These are phyloP conservation scores for Candida hungchunana DNA, from an alignment of 805 yeast species.

Conservation along the genomic window DNA sequence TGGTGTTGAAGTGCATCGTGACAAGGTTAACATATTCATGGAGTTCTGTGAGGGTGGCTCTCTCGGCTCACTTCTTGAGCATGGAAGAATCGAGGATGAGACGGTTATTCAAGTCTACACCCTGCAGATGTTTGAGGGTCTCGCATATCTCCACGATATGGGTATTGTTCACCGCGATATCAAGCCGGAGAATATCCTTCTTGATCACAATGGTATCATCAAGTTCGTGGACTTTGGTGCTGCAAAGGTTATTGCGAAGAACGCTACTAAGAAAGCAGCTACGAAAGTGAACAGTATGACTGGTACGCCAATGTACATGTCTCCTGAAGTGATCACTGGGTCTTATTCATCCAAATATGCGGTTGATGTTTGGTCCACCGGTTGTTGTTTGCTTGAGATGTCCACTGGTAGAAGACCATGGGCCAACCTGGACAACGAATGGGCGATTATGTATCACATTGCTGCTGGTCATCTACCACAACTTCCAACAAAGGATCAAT, in stretches of 20 bases:
- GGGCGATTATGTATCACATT: constrained; percentile 98
- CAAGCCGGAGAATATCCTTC: constrained; percentile 87
- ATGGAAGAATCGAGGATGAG: constrained; percentile 95
- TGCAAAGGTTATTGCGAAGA: constrained; percentile 74
- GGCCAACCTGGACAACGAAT: constrained; percentile 93
- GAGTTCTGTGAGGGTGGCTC: constrained; percentile 97
- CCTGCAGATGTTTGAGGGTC: constrained; percentile 88
- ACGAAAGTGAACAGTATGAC: constrained; percentile 39
- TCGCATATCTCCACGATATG: constrained; percentile 89
- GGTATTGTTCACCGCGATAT: constrained; percentile 97
- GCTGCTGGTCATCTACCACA: constrained; percentile 93
- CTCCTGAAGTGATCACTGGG: constrained; percentile 94
- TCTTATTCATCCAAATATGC: constrained; percentile 35
- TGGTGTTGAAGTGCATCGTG: constrained; percentile 97
- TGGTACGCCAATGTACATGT: constrained; percentile 99
- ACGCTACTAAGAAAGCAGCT: constrained; percentile 39
- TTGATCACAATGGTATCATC: constrained; percentile 89
- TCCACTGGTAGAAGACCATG: constrained; percentile 95
- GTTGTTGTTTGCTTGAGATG: constrained; percentile 96
- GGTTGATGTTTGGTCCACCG: constrained; percentile 91
- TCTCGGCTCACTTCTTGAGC: constrained; percentile 74
- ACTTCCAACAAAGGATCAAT: constrained; percentile 73
- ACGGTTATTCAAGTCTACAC: constrained; percentile 87
- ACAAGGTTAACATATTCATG: constrained; percentile 93
- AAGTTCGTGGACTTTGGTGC: constrained; percentile 98